A percentile compares a stretch with the other conserved stretches of the same genome.
These are phyloP conservation scores for Macrolepiota dolichaula DNA, from an alignment of 768 basidiomycete genomes.

Conservation along the genomic window DNA sequence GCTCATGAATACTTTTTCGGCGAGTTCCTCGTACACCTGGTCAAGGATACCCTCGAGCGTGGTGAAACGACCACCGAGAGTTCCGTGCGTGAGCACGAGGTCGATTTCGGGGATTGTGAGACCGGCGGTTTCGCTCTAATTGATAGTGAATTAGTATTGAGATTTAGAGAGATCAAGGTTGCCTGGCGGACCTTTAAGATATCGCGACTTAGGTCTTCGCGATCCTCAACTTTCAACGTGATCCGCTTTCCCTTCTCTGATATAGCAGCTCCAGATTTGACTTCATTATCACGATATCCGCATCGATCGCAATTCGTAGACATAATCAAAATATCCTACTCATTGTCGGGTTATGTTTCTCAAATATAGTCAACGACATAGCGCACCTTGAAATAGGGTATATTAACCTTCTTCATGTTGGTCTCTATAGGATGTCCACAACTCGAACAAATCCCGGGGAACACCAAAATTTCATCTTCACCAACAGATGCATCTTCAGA, in stretches of 20 bases:
- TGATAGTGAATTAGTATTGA: neutral
- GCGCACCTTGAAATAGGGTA: constrained; percentile 94
- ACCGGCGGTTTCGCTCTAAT: constrained; percentile 89
- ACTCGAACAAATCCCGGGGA: constrained; percentile 84
- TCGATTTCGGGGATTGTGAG: constrained; percentile 93
- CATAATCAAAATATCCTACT: constrained; percentile 94
- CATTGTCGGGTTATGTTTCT: neutral
- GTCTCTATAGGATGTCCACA: constrained; percentile 85
- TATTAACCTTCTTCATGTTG: constrained; percentile 92
- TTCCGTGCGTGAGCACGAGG: constrained; percentile 86
- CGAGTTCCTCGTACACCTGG: constrained; percentile 93
- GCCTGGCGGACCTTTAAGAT: constrained; percentile 76
- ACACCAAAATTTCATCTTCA: constrained; percentile 87
- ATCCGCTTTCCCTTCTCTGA: constrained; percentile 85
- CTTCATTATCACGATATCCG: constrained; percentile 97
- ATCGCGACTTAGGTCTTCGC: constrained; percentile 90
- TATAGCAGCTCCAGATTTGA: constrained; percentile 91
- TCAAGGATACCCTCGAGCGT: constrained; percentile 94
- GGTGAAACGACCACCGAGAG: constrained; percentile 95
- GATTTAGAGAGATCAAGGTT: neutral
- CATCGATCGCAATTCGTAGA: constrained; percentile 95
- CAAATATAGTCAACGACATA: neutral
- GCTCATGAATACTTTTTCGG: constrained; percentile 75
- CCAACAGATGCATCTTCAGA: constrained; percentile 31
- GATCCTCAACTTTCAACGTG: constrained; percentile 85